Evolutionary conservation across 306 rosid genomes (phyloP).

Genomic region (Ochetophila trinervis): DNA sequence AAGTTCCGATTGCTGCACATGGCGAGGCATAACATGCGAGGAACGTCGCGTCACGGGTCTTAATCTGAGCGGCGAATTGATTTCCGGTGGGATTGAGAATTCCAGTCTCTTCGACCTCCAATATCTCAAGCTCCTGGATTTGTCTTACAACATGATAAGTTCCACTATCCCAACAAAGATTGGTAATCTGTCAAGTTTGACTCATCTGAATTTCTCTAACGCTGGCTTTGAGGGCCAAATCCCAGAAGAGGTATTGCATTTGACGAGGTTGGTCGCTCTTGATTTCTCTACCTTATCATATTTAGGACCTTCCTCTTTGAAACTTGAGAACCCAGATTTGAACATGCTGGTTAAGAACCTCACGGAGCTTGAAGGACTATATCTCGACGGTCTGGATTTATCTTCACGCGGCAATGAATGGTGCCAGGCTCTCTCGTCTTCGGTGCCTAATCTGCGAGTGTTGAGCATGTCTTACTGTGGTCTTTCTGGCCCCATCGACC

Average conservation of each 20-base stretch:
- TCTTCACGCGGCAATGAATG: slow-evolving; percentile 22
- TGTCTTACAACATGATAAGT: slow-evolving; percentile 21
- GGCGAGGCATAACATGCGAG: slow-evolving; percentile 18
- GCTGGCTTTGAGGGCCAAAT: slow-evolving; percentile 39
- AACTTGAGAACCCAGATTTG: slow-evolving; percentile 34
- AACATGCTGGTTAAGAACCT: slow-evolving; percentile 27
- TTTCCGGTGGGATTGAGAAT: slow-evolving; percentile 11
- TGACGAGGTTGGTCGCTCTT: slow-evolving; percentile 42
- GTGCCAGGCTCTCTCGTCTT: slow-evolving; percentile 25
- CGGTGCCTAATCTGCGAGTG: slow-evolving; percentile 15
- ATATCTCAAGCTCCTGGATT: slow-evolving; percentile 7
- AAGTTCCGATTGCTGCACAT: slow-evolving; percentile 3
- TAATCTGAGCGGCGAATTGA: slow-evolving; percentile 24
- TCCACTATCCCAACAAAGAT: slow-evolving; percentile 33
- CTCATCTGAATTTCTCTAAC: slow-evolving; percentile 28
- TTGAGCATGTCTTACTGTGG: slow-evolving; percentile 14
- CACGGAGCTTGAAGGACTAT: slow-evolving; percentile 15
- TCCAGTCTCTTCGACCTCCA: slow-evolving; percentile 9
- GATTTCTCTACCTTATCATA: slow-evolving; percentile 23
- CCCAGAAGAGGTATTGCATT: slow-evolving; percentile 35
- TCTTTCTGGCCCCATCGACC: slow-evolving; percentile 37
- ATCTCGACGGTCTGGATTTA: slow-evolving; percentile 32
- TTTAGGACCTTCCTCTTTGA: not conserved
- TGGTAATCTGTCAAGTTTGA: slow-evolving; percentile 28
- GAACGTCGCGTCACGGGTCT: slow-evolving; percentile 34